Conservation (phyloP, 1,139 yeast genomes). For the Nakaseomyces sp. region DNA sequence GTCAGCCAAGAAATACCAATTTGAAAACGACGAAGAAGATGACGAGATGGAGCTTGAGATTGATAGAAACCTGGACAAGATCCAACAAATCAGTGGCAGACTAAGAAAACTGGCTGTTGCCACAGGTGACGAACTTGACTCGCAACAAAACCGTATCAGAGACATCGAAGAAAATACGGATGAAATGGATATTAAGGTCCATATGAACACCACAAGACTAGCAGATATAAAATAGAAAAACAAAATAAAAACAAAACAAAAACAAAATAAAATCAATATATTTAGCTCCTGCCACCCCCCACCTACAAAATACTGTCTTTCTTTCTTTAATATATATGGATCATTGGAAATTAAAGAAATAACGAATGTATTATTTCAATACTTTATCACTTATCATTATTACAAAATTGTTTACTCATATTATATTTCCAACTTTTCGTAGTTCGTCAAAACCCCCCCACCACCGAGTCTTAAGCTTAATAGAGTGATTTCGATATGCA, state of each 20-base stretch:
- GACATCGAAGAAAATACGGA: slow-evolving; percentile 47
- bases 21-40: slow-evolving; percentile 54
- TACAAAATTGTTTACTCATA: no score
- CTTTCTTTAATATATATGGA: no score
- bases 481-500: no score
- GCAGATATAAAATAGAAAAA: slow-evolving; percentile 23
- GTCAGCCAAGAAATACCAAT: slow-evolving; percentile 40
- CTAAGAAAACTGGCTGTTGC: slow-evolving; percentile 44
- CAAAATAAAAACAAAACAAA: neutral
- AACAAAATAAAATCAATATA: neutral
- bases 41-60: slow-evolving; percentile 53
- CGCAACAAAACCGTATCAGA: slow-evolving; percentile 45
- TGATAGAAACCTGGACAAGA: slow-evolving; percentile 45
- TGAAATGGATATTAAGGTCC: slow-evolving; percentile 44
- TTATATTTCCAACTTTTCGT: no score
- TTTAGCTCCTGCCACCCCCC: neutral
- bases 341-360: no score
- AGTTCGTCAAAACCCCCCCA: no score
- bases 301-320: no score
- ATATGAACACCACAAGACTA: slow-evolving; percentile 37
- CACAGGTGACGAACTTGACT: slow-evolving; percentile 45
- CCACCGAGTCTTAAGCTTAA: no score
- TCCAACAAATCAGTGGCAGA: slow-evolving; percentile 40
- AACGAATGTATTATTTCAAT: no score
- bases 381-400: no score